These are phyloP conservation scores for Stephania japonica DNA, from an alignment of 164 flowering plant genomes.

Conservation along the genomic window DNA sequence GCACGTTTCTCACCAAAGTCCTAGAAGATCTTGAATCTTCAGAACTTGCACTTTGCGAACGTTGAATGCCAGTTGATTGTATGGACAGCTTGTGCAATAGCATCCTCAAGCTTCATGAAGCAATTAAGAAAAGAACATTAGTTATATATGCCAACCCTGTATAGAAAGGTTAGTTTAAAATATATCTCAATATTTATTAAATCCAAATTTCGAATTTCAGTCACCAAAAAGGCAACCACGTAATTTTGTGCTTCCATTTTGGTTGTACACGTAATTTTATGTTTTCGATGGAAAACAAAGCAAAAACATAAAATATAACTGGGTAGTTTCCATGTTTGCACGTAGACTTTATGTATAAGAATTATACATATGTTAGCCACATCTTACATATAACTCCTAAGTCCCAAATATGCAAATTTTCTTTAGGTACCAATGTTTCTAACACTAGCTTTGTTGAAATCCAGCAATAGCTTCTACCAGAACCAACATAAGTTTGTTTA, in stretches of 20 bases:
- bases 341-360: too few species aligned
- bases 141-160: background rate
- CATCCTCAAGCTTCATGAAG: conserved; percentile 68
- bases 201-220: background rate
- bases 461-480: background rate
- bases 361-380: too few species aligned
- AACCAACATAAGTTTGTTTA: background rate
- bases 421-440: background rate
- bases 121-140: conserved; percentile 6
- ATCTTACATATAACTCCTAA: too few species aligned
- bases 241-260: background rate
- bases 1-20: conserved; percentile 49
- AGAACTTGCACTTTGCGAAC: conserved; percentile 32
- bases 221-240: too few species aligned
- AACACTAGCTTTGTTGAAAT: background rate
- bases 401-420: too few species aligned
- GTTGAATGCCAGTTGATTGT: conserved; percentile 39
- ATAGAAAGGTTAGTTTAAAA: background rate
- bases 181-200: background rate
- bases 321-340: background rate
- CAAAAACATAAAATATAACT: background rate
- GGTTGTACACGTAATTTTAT: background rate
- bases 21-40: conserved; percentile 47
- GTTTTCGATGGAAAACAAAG: background rate
- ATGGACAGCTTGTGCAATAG: conserved; percentile 65